Conservation (phyloP, 352 stramenopile species). For the Globisporangium okanoganense region DNA sequence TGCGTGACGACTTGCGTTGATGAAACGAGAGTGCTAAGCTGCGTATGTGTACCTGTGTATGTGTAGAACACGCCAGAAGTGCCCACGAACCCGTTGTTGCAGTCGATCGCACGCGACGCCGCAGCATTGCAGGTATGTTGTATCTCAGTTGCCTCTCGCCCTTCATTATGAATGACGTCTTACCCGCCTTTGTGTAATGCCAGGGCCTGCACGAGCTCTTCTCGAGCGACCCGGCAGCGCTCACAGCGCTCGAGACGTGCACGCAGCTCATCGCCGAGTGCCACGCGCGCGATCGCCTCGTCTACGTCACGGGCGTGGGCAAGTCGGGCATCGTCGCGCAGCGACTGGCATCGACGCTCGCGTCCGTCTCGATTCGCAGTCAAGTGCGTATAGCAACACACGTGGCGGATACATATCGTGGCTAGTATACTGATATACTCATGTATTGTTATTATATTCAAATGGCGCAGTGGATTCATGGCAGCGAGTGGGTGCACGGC, state of each 20-base stretch:
- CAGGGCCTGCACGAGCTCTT: slow-evolving; percentile 44
- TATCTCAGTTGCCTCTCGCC: not conserved
- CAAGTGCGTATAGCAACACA: slow-evolving; percentile 29
- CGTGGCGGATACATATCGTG: not conserved
- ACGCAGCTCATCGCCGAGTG: slow-evolving; percentile 40
- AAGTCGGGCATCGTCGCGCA: slow-evolving; percentile 77
- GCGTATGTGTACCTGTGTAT: not conserved
- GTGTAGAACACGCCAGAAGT: not conserved
- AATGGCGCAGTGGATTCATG: slow-evolving; percentile 58
- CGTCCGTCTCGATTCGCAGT: slow-evolving; percentile 69
- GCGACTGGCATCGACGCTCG: slow-evolving; percentile 62
- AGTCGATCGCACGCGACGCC: slow-evolving; percentile 16
- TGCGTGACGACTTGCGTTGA: not conserved
- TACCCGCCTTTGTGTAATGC: not conserved
- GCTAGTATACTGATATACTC: not conserved
- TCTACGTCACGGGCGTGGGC: slow-evolving; percentile 76
- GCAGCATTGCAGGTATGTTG: slow-evolving; percentile 14
- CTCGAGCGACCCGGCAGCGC: slow-evolving; percentile 18
- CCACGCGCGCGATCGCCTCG: slow-evolving; percentile 30
- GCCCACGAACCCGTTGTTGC: slow-evolving; percentile 7
- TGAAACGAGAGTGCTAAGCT: not conserved
- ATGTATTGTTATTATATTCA: not conserved
- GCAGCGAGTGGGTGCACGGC: slow-evolving; percentile 74
- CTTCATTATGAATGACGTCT: no score
- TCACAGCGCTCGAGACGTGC: slow-evolving; percentile 26